Conservation (phyloP, 176 grass and related monocot species). For the Rhipidocladum racemiflorum region DNA sequence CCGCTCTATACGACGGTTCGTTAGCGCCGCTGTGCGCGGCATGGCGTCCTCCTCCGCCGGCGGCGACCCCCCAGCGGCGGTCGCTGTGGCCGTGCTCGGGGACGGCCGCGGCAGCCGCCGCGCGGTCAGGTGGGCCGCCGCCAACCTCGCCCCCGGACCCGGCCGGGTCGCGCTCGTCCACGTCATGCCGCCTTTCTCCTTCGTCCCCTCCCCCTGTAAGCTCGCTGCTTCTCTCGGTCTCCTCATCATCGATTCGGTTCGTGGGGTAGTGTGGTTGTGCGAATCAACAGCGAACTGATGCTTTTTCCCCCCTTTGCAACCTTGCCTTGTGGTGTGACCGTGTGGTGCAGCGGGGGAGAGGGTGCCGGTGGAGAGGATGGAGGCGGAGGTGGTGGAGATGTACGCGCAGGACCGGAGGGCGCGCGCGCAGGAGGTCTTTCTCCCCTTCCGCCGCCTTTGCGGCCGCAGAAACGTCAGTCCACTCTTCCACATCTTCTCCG, state of each 20-base stretch:
- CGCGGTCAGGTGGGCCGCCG: slow-evolving; percentile 60
- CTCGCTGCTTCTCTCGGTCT: neutral
- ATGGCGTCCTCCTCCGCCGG: neutral
- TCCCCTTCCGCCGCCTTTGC: slow-evolving; percentile 52
- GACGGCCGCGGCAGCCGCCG: slow-evolving; percentile 60
- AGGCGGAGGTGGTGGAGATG: slow-evolving; percentile 53
- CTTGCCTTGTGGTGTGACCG: neutral
- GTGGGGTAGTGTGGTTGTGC: neutral
- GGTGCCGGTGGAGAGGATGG: slow-evolving; percentile 65
- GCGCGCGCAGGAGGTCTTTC: slow-evolving; percentile 59
- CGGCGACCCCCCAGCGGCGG: slow-evolving; percentile 1
- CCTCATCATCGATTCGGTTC: neutral
- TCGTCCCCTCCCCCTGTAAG: slow-evolving; percentile 74
- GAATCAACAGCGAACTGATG: neutral
- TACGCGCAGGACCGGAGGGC: slow-evolving; percentile 60
- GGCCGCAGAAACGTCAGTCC: slow-evolving; percentile 50
- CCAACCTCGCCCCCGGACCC: slow-evolving; percentile 34
- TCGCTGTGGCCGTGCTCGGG: slow-evolving; percentile 59
- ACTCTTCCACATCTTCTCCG: neutral
- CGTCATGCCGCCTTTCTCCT: slow-evolving; percentile 65
- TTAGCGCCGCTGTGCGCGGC: neutral
- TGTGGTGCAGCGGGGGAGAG: slow-evolving; percentile 54
- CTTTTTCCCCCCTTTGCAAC: neutral
- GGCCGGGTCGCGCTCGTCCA: slow-evolving; percentile 65
- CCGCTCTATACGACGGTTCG: neutral